A percentile compares a stretch with the other conserved stretches of the same genome.
These are phyloP conservation scores for Pelargonium myrrhifolium DNA, from an alignment of 441 rosid species.

Conservation along the genomic window DNA sequence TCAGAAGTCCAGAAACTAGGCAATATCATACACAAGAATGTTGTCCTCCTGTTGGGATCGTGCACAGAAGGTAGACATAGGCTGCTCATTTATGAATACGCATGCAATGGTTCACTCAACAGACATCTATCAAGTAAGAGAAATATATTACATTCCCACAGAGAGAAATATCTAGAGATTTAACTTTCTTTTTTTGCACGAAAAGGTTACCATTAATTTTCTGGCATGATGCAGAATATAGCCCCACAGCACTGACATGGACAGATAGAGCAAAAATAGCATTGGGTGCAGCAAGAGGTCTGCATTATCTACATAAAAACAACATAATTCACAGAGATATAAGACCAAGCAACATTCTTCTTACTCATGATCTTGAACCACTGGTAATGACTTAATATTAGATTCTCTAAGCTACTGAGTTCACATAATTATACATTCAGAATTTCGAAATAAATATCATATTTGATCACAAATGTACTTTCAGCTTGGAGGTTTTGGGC, in stretches of 20 bases:
- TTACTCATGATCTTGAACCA: conserved; percentile 38
- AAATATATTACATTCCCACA: neutral
- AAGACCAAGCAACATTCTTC: conserved; percentile 50
- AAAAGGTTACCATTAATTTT: conserved; percentile 7
- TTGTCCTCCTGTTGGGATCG: conserved; percentile 31
- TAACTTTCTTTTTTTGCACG: neutral
- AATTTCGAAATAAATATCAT: neutral
- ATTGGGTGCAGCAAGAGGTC: conserved; percentile 33
- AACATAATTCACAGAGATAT: conserved; percentile 46
- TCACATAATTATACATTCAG: neutral
- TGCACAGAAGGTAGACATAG: conserved; percentile 28
- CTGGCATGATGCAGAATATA: conserved; percentile 27
- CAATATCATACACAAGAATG: conserved; percentile 29
- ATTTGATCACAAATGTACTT: conserved; percentile 1
- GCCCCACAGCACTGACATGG: conserved; percentile 33
- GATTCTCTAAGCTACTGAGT: neutral
- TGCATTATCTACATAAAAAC: conserved; percentile 33
- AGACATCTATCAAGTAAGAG: conserved; percentile 45
- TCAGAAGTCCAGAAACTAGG: conserved; percentile 20
- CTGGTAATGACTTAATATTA: conserved; percentile 29
- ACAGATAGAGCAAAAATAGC: conserved; percentile 33
- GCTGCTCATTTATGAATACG: conserved; percentile 38
- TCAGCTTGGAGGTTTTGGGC: conserved; percentile 46
- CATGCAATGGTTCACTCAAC: conserved; percentile 46
- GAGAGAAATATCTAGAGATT: neutral